Evolutionary conservation across 768 basidiomycete genomes (phyloP), one percentile per base, ranked within the genome.

Genomic region (Tricholoma matsutake): DNA sequence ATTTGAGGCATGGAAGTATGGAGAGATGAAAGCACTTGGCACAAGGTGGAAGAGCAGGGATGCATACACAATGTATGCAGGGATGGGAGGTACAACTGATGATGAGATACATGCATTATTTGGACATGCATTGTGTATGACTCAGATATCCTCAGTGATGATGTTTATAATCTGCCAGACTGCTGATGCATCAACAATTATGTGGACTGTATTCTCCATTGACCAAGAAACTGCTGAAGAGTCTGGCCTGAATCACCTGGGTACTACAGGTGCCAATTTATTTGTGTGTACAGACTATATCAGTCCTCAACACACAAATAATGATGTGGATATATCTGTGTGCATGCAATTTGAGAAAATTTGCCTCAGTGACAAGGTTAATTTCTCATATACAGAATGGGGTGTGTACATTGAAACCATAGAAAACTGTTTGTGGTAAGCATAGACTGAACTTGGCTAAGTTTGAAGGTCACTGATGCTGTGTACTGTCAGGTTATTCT

Each of bases 321-420:
- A 54, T 28, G 59, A 54, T n/a, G 43, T 60, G 2, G 29, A n/a
- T n/a, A n/a, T n/a, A n/a, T n/a, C 37, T 6, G 45, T 60, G 25
- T 60, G 59, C 52, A 54, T 54, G 51, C 59, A 60, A 32, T 60
- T 39, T 43, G 13, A 22, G n/a, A 60, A 60, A 29, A 43, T n/a
- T 6, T 54, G 39, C 54, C 41, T 18, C n/a, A 20, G 7, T 2
- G 59, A 60, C 35, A 37, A 43, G n/a, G 20, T 43, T 43, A 43
- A 43, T 43, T 43, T 43, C 43, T 43, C 43, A 43, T 43, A 43
- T 7, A 60, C 53, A 20, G 32, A 60, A 45, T 60, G 59, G 59
- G 25, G 25, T 14, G 25, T 29, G 16, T 60, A 60, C n/a, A 60
- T 54, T 43, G 28, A 60, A 45, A 60, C 41, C 32, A 55, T 55